phyloP scores from a whole-genome alignment of 1,139 yeast genomes.

The Yamadazyma epiphylla region DNA sequence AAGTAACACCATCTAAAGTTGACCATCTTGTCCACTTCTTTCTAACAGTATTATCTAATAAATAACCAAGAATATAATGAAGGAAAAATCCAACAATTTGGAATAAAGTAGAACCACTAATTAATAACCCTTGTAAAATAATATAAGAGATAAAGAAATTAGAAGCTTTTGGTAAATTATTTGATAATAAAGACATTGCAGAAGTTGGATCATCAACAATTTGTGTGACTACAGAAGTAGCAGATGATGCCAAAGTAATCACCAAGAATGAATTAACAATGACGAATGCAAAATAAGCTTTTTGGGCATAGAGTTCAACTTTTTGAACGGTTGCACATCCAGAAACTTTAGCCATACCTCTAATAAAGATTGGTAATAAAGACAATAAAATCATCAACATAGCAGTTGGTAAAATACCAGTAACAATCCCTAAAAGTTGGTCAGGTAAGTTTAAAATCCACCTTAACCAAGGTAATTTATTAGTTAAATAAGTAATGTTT shows the following conservation, averaged over 20 bases:
- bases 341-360: slow-evolving; percentile 62
- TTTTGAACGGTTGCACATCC: slow-evolving; percentile 65
- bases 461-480: slow-evolving; percentile 56
- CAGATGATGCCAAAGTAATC: slow-evolving; percentile 68
- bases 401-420: slow-evolving; percentile 74
- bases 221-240: slow-evolving; percentile 66
- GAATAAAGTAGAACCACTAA: slow-evolving; percentile 75
- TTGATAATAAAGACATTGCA: slow-evolving; percentile 69
- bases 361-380: slow-evolving; percentile 74
- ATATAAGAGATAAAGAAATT: slow-evolving; percentile 77
- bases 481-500: slow-evolving; percentile 61
- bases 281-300: slow-evolving; percentile 67
- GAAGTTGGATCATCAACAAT: slow-evolving; percentile 60
- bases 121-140: slow-evolving; percentile 76
- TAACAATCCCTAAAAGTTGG: slow-evolving; percentile 57
- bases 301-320: slow-evolving; percentile 71
- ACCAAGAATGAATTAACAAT: slow-evolving; percentile 69
- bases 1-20: slow-evolving; percentile 57
- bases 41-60: slow-evolving; percentile 80
- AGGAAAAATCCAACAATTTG: slow-evolving; percentile 73
- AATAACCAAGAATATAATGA: slow-evolving; percentile 62
- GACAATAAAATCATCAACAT: slow-evolving; percentile 66
- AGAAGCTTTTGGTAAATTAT: slow-evolving; percentile 81
- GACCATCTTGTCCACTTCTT: slow-evolving; percentile 78
- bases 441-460: slow-evolving; percentile 64